Percentiles rank a stretch among this genome's conserved stretches.
These are phyloP conservation scores for Leccinum variicolor DNA, from an alignment of 768 basidiomycete species.

Conservation along the genomic window DNA sequence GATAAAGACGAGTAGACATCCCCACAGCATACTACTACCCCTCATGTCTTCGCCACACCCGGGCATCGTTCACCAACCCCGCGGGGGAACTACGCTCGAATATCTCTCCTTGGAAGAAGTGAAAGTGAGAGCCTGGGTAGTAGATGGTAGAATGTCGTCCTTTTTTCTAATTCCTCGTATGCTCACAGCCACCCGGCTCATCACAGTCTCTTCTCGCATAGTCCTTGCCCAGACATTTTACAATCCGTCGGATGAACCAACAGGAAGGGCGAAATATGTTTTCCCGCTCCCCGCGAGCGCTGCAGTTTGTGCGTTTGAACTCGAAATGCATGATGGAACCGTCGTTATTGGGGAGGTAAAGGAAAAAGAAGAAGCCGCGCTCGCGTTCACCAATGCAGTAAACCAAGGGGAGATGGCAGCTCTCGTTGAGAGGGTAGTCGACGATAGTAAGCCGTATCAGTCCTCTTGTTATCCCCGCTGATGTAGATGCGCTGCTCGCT, in stretches of 20 bases:
- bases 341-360: constrained; percentile 44
- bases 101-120: constrained; percentile 43
- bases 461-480: not conserved
- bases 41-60: constrained; percentile 13
- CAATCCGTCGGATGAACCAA: constrained; percentile 37
- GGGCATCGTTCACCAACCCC: constrained; percentile 33
- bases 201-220: constrained; percentile 42
- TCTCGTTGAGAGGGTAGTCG: constrained; percentile 46
- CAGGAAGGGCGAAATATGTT: constrained; percentile 47
- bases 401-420: constrained; percentile 40
- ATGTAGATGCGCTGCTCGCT: not conserved
- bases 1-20: constrained; percentile 9
- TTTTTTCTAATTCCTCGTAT: not conserved
- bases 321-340: constrained; percentile 43
- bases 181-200: not conserved
- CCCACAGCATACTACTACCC: constrained; percentile 6
- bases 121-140: constrained; percentile 36
- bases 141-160: constrained; percentile 37
- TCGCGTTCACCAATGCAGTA: constrained; percentile 40
- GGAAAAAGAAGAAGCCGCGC: constrained; percentile 43
- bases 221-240: constrained; percentile 39
- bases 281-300: constrained; percentile 58
- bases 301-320: constrained; percentile 53
- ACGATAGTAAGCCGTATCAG: constrained; percentile 42
- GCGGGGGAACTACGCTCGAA: constrained; percentile 19